A percentile compares a stretch with the other conserved stretches of the same genome.
Conservation (phyloP, 2,329 filamentous ascomycete genomes). For the Fusarium sp. region DNA sequence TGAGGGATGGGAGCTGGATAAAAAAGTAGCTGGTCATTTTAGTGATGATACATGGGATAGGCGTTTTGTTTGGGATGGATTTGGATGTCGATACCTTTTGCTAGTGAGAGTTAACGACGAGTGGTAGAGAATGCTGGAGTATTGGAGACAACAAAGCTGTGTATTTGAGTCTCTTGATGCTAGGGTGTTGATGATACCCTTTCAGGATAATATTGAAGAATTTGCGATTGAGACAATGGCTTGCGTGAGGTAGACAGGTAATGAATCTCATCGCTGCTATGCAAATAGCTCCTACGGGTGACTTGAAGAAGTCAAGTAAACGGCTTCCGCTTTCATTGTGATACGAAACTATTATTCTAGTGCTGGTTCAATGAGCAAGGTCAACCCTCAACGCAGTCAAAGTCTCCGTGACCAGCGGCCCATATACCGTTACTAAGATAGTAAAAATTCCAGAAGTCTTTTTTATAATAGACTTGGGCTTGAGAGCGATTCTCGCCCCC, state of each 20-base stretch:
- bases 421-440: neutral
- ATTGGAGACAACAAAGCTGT: neutral
- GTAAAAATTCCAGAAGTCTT: neutral
- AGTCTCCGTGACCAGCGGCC: neutral
- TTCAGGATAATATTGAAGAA: neutral
- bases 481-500: neutral
- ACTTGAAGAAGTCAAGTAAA: neutral
- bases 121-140: neutral
- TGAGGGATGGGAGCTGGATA: neutral
- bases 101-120: neutral
- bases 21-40: slow-evolving; percentile 14
- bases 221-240: neutral
- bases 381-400: neutral
- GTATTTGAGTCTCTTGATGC: neutral
- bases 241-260: neutral
- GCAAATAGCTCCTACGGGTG: neutral
- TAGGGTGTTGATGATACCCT: neutral
- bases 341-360: neutral
- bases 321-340: too few species aligned
- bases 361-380: neutral
- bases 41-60: slow-evolving; percentile 4
- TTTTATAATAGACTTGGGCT: neutral
- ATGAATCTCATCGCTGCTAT: too few species aligned
- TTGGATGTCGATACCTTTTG: slow-evolving; percentile 17
- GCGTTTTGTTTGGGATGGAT: slow-evolving; percentile 18